Conservation (phyloP, 257 asterid species). For the Ballota nigra region DNA sequence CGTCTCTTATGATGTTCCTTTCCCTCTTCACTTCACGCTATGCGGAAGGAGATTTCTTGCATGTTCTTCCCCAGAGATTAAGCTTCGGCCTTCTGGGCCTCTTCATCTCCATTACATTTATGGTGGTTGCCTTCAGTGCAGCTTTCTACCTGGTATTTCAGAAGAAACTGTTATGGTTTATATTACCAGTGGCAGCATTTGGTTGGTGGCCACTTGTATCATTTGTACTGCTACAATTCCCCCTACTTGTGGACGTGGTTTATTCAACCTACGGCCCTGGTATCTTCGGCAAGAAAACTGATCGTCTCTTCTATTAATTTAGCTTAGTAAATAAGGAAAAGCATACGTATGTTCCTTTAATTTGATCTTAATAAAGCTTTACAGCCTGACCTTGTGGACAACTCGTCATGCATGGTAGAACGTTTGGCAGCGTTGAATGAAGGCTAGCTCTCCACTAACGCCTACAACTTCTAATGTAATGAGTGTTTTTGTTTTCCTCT, state of each 20-base stretch:
- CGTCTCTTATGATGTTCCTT: slow-evolving; percentile 24
- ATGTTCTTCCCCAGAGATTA: slow-evolving; percentile 15
- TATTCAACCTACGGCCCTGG: slow-evolving; percentile 10
- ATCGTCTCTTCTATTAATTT: not conserved
- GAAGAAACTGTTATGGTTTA: not conserved
- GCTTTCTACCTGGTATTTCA: not conserved
- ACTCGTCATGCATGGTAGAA: too few relatives aligned
- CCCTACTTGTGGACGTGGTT: not conserved
- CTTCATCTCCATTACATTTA: not conserved
- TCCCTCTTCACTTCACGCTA: slow-evolving; percentile 24
- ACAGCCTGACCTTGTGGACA: too few relatives aligned
- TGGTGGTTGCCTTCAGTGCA: slow-evolving; percentile 5
- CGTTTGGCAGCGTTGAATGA: too few relatives aligned
- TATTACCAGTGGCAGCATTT: not conserved
- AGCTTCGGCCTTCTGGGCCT: slow-evolving; percentile 12
- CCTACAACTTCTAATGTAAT: too few relatives aligned
- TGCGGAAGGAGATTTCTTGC: slow-evolving; percentile 16
- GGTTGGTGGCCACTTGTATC: not conserved
- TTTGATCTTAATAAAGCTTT: too few relatives aligned
- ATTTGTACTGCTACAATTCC: slow-evolving; percentile 14
- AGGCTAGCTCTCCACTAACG: too few relatives aligned
- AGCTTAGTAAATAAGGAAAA: too few relatives aligned
- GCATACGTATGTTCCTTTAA: too few relatives aligned
- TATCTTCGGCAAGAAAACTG: not conserved
- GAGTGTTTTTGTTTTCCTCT: too few relatives aligned